Evolutionary conservation across 2,329 filamentous ascomycete species (phyloP).

Genomic region (Dothidotthia symphoricarpi): DNA sequence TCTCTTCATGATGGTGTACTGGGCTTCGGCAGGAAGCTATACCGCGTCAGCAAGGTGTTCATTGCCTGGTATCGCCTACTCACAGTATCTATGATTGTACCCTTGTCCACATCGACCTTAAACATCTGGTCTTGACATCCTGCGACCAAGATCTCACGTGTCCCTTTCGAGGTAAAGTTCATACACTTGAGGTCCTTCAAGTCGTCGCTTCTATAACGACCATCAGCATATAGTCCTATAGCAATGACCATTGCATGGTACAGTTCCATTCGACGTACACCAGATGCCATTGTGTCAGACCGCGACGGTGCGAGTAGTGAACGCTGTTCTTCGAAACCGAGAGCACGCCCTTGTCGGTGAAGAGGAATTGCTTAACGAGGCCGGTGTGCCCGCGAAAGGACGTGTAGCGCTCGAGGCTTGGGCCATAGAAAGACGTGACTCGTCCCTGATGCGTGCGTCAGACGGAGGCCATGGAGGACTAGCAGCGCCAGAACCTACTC

Average conservation of each 20-base stretch:
- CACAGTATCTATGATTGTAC: slow-evolving; percentile 45
- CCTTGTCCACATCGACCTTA: slow-evolving; percentile 63
- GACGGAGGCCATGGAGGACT: neutral
- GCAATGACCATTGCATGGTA: too few species aligned
- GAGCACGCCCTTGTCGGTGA: slow-evolving; percentile 87
- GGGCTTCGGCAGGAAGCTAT: slow-evolving; percentile 67
- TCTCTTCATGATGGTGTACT: slow-evolving; percentile 90
- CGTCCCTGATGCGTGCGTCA: slow-evolving; percentile 63
- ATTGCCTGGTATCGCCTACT: slow-evolving; percentile 3
- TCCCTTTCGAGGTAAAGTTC: slow-evolving; percentile 87
- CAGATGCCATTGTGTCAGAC: slow-evolving; percentile 85
- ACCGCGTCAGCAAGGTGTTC: slow-evolving; percentile 30
- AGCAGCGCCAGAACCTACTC: slow-evolving; percentile 39
- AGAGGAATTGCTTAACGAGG: slow-evolving; percentile 78
- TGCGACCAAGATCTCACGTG: slow-evolving; percentile 79
- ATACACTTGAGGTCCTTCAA: slow-evolving; percentile 91
- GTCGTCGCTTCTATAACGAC: slow-evolving; percentile 58
- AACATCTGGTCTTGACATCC: slow-evolving; percentile 87
- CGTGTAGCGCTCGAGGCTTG: slow-evolving; percentile 83
- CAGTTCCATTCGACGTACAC: slow-evolving; percentile 52
- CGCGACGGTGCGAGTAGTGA: slow-evolving; percentile 83
- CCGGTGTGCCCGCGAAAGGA: slow-evolving; percentile 82
- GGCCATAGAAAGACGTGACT: slow-evolving; percentile 82
- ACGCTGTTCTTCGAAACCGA: slow-evolving; percentile 79
- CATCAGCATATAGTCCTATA: slow-evolving; percentile 16